These are phyloP conservation scores for Sugiyamaella xylanicola DNA, from an alignment of 1,139 yeast genomes.

Conservation along the genomic window DNA sequence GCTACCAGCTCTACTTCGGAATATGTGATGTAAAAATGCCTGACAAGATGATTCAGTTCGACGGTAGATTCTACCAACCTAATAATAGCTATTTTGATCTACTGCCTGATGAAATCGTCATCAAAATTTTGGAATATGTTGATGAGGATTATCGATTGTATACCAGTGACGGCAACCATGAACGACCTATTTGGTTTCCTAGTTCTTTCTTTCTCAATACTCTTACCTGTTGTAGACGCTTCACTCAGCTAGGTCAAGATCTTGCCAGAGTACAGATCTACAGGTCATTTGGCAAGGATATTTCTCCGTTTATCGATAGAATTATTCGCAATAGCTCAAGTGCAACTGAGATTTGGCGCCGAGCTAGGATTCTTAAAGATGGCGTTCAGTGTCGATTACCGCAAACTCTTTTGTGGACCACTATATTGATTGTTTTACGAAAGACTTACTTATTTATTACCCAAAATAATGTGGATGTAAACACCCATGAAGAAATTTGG, in stretches of 20 bases:
- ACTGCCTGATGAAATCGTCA: slow-evolving; percentile 17
- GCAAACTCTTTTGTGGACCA: slow-evolving; percentile 14
- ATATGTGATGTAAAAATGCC: not conserved
- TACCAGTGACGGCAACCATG: not conserved
- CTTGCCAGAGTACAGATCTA: slow-evolving; percentile 14
- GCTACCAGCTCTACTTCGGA: not conserved
- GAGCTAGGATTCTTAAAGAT: slow-evolving; percentile 9
- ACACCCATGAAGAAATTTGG: slow-evolving; percentile 23
- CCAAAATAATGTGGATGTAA: slow-evolving; percentile 10
- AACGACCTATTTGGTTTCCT: slow-evolving; percentile 15
- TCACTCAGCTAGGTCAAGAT: slow-evolving; percentile 11
- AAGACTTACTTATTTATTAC: slow-evolving; percentile 14
- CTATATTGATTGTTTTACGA: slow-evolving; percentile 8
- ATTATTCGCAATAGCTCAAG: slow-evolving; percentile 1
- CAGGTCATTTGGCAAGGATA: slow-evolving; percentile 12
- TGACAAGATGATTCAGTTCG: slow-evolving; percentile 1
- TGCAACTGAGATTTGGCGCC: slow-evolving; percentile 5
- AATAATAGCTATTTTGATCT: not conserved
- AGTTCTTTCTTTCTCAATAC: slow-evolving; percentile 7
- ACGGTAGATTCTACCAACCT: not conserved
- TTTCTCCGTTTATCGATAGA: slow-evolving; percentile 2
- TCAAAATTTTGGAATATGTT: slow-evolving; percentile 15
- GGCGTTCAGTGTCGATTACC: slow-evolving; percentile 1
- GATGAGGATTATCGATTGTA: slow-evolving; percentile 17
- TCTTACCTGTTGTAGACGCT: slow-evolving; percentile 10